phyloP scores from a whole-genome alignment of 2,329 filamentous ascomycete genomes.

The Leptographium lundbergii region DNA sequence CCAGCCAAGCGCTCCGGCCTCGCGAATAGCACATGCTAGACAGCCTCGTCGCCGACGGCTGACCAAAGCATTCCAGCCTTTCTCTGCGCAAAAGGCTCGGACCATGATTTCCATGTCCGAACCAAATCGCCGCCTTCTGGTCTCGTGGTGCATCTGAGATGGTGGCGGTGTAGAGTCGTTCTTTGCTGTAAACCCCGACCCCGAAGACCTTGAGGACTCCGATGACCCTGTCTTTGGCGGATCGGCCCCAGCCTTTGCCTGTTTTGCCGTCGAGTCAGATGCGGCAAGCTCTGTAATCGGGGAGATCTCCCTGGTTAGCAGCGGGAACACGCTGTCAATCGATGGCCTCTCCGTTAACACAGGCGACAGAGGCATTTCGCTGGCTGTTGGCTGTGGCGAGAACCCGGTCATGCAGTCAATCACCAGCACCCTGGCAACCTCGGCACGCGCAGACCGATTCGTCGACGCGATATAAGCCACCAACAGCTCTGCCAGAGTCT shows the following conservation, averaged over 20 bases:
- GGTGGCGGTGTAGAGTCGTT: neutral
- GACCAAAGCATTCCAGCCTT: conserved; percentile 61
- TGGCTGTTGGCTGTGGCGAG: conserved; percentile 26
- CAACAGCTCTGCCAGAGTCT: conserved; percentile 35
- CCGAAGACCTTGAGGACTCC: no score
- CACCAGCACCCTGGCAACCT: conserved; percentile 33
- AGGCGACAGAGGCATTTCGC: conserved; percentile 37
- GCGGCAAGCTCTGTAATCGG: conserved; percentile 6
- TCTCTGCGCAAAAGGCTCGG: conserved; percentile 60
- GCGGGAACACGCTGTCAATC: conserved; percentile 7
- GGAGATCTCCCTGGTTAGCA: conserved; percentile 11
- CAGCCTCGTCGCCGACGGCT: conserved; percentile 56
- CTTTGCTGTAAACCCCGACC: neutral
- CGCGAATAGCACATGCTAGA: conserved; percentile 59
- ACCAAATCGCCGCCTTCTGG: conserved; percentile 43
- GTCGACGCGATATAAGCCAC: conserved; percentile 18
- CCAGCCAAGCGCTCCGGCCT: conserved; percentile 59
- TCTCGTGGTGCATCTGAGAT: conserved; percentile 38
- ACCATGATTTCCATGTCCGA: conserved; percentile 59
- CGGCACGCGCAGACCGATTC: conserved; percentile 14
- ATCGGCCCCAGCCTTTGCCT: neutral
- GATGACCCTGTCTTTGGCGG: neutral
- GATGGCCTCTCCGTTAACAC: conserved; percentile 24
- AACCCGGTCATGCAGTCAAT: conserved; percentile 51
- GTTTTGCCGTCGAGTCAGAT: neutral